Base-by-base conservation (phyloP, 2,329 filamentous ascomycete species). In the Saccharata proteae region DNA sequence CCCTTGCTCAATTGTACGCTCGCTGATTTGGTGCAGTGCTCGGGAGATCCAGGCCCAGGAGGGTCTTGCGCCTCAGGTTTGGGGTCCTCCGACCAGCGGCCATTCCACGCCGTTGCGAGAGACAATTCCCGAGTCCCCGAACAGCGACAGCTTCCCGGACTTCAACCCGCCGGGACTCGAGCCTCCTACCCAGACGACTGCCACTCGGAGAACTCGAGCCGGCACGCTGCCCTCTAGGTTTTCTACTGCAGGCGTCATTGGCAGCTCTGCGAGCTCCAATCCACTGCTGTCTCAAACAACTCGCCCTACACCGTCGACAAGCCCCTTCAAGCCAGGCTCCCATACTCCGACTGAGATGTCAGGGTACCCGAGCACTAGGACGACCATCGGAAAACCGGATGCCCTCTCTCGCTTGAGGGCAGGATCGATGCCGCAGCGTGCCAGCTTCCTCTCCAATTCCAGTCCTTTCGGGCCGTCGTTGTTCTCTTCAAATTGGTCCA, bases 1-100 rank as follows among this genome's bases (percentile, higher is more conserved):
- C 26, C 28, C 19, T 13, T 29, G 26, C n/a, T 26, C 13, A 10
- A 14, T 7, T 28, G 13, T 32, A 14, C 25, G 18, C 28, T 32
- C 20, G 31, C 38, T 44, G 35, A 41, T 32, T 22, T 29, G 26
- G 37, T 29, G 39, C 48, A 93, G 88, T 52, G 86, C 90, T 43
- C 74, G 90, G 55, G 90, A 98, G 59, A 94, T 96, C 40, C 88
- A 96, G 63, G 86, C 86, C 33, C 86, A 94, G 62, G 88, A 96
- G 69, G 86, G 86, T 30, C 69, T 93, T 29, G 63, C 65, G 52
- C 77, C 67, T 50, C 69, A 72, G 56, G 58, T 78, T 31, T 96
- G 90, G 90, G 85, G 90, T 8, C 88, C 90, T 43, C 88, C 90
- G 29, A 93, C 88, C 34, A 94, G 88, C 55, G 90, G 88, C 42